Conservation (phyloP, 441 rosid species). For the Arabidopsis hybrid region DNA sequence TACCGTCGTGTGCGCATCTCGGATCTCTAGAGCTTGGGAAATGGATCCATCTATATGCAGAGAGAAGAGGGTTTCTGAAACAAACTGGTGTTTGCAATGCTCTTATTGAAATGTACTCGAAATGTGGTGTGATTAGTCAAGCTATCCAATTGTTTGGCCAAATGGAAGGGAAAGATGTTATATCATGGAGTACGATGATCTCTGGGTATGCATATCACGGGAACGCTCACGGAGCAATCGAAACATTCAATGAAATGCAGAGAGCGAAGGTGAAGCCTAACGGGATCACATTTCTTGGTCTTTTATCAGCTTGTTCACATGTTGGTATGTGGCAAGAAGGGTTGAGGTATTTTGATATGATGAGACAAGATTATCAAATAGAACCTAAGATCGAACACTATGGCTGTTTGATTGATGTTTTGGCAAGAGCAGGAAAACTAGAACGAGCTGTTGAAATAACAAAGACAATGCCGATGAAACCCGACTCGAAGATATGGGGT, state of each 20-base stretch:
- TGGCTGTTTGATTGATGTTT: conserved; percentile 62
- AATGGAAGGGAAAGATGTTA: conserved; percentile 53
- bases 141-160: conserved; percentile 50
- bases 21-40: conserved; percentile 71
- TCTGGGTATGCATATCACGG: conserved; percentile 66
- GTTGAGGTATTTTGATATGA: conserved; percentile 52
- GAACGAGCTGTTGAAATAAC: conserved; percentile 48
- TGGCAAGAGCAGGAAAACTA: conserved; percentile 59
- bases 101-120: conserved; percentile 64
- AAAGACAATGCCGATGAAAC: conserved; percentile 58
- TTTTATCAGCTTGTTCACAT: conserved; percentile 71
- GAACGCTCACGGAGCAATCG: conserved; percentile 48
- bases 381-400: conserved; percentile 63
- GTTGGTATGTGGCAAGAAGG: conserved; percentile 65
- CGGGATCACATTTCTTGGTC: conserved; percentile 59
- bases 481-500: conserved; percentile 72
- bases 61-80: conserved; percentile 46
- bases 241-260: conserved; percentile 57
- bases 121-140: conserved; percentile 58
- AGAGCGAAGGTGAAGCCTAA: conserved; percentile 52
- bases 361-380: conserved; percentile 49
- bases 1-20: conserved; percentile 66
- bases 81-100: conserved; percentile 57
- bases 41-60: conserved; percentile 68
- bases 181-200: conserved; percentile 76